A percentile compares a stretch with the other conserved stretches of the same genome.
phyloP scores from a whole-genome alignment of 768 basidiomycete species.

The Chlorophyllum brunneum region DNA sequence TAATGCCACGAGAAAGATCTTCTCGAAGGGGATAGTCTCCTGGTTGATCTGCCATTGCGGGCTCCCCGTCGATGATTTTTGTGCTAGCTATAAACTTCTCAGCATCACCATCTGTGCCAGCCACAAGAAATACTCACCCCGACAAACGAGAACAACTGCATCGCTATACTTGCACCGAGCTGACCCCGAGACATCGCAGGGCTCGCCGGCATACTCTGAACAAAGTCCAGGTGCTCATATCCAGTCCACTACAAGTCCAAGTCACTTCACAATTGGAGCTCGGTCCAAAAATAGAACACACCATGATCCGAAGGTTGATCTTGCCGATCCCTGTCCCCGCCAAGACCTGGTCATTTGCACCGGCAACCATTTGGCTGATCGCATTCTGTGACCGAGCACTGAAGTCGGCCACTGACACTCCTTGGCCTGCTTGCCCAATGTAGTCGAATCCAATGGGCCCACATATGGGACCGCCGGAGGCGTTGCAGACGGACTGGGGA shows the following conservation, averaged over 20 bases:
- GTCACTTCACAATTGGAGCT: slow-evolving; percentile 12
- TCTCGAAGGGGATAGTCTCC: slow-evolving; percentile 35
- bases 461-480: slow-evolving; percentile 21
- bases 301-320: slow-evolving; percentile 15
- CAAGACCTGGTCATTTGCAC: slow-evolving; percentile 13
- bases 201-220: slow-evolving; percentile 9
- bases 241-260: slow-evolving; percentile 18
- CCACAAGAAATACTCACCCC: slow-evolving; percentile 8
- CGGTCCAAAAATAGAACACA: not conserved
- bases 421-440: slow-evolving; percentile 35
- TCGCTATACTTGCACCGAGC: slow-evolving; percentile 35
- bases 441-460: slow-evolving; percentile 37
- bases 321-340: slow-evolving; percentile 3
- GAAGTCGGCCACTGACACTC: slow-evolving; percentile 35
- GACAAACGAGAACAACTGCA: slow-evolving; percentile 14
- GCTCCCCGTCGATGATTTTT: slow-evolving; percentile 19
- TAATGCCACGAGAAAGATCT: slow-evolving; percentile 38
- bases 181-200: slow-evolving; percentile 39
- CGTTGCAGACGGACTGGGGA: slow-evolving; percentile 14
- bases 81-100: slow-evolving; percentile 25
- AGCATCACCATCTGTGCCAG: too few relatives aligned
- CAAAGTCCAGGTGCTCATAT: slow-evolving; percentile 13
- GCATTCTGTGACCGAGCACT: slow-evolving; percentile 9
- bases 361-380: slow-evolving; percentile 11
- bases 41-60: slow-evolving; percentile 31